A percentile compares a stretch with the other conserved stretches of the same genome.
Evolutionary conservation across 345 rosid species (phyloP).

Genomic region (Cardamine chenopodiifolia): DNA sequence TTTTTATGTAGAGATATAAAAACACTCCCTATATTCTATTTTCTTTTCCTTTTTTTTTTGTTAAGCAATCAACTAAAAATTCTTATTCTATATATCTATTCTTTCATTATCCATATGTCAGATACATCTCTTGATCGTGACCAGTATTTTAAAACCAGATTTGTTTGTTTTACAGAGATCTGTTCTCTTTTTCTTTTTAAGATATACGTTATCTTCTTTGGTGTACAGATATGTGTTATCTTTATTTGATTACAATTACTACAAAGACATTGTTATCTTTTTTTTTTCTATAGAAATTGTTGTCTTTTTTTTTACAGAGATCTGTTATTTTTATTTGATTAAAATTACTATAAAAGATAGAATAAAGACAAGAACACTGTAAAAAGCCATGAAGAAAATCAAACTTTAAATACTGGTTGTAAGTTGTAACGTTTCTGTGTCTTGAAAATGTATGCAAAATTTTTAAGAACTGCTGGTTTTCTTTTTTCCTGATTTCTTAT

Average conservation of each 20-base stretch:
- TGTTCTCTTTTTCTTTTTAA: not conserved
- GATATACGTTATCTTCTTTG: not conserved
- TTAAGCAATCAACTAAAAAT: not conserved
- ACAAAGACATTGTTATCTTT: too few relatives aligned
- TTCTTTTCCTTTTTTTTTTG: not conserved
- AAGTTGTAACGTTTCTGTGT: not conserved
- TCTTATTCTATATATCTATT: slow-evolving; percentile 7
- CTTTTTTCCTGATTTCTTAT: not conserved
- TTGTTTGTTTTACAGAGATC: slow-evolving; percentile 7
- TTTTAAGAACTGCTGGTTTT: not conserved
- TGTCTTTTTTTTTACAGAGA: slow-evolving; percentile 5
- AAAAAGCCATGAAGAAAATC: not conserved
- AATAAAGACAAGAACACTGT: not conserved
- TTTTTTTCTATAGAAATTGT: too few relatives aligned
- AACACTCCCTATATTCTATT: too few relatives aligned
- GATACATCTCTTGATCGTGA: not conserved
- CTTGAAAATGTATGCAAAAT: not conserved
- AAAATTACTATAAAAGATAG: not conserved
- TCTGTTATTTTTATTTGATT: not conserved
- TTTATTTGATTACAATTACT: too few relatives aligned
- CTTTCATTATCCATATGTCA: too few relatives aligned
- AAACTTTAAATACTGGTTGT: not conserved
- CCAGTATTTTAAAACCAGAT: slow-evolving; percentile 1
- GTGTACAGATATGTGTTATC: too few relatives aligned
- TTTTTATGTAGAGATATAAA: too few relatives aligned